Conservation (phyloP, 106 monocot species). For the Platanthera zijinensis region DNA sequence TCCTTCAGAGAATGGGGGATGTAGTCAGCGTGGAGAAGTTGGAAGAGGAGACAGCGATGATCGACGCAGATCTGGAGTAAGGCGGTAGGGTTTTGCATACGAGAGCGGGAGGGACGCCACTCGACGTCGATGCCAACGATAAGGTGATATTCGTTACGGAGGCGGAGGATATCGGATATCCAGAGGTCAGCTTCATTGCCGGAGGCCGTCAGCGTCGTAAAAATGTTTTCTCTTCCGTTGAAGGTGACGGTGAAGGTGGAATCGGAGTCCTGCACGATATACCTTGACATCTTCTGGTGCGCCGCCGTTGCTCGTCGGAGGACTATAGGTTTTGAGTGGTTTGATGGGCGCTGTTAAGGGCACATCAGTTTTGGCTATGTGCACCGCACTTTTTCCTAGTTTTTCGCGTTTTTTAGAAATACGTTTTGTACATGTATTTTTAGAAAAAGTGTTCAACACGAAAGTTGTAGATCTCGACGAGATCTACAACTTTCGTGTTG, state of each 20-base stretch:
- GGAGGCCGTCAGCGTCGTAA: conserved; percentile 33
- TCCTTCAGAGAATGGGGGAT: conserved; percentile 26
- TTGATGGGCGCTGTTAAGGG: too few species aligned
- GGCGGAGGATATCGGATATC: conserved; percentile 18
- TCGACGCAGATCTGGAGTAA: conserved; percentile 62
- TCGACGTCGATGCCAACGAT: conserved; percentile 52
- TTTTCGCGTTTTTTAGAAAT: too few species aligned
- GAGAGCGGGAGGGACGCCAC: conserved; percentile 41
- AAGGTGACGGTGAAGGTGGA: conserved; percentile 20
- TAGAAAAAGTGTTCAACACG: too few species aligned
- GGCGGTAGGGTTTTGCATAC: conserved; percentile 35
- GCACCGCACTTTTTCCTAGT: too few species aligned
- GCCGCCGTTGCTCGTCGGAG: too few species aligned
- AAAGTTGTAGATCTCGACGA: too few species aligned
- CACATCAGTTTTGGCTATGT: too few species aligned
- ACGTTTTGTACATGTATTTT: too few species aligned
- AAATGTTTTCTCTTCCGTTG: conserved; percentile 16
- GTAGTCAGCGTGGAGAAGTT: conserved; percentile 35
- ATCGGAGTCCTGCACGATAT: conserved; percentile 6
- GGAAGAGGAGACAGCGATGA: conserved; percentile 56
- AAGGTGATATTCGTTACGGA: conserved; percentile 18
- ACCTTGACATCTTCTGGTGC: conserved; percentile 1
- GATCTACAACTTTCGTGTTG: too few species aligned
- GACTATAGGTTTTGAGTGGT: too few species aligned
- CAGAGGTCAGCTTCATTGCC: conserved; percentile 16